These are phyloP conservation scores for Phialophora verrucosa DNA, from an alignment of 2,329 filamentous ascomycete species.

Conservation along the genomic window DNA sequence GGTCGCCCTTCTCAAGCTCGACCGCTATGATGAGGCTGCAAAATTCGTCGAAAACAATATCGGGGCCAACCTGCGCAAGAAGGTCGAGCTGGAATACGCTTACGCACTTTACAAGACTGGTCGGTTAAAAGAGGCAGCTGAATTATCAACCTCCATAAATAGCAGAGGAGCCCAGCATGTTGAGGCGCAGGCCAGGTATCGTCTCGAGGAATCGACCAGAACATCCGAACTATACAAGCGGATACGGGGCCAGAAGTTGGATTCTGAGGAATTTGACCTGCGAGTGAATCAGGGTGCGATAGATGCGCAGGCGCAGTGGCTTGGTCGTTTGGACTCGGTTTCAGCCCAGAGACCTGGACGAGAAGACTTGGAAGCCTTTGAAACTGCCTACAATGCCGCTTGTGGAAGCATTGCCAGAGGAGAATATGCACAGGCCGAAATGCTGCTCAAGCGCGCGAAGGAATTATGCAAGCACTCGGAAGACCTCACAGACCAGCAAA, in stretches of 20 bases:
- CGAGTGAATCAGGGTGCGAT: conserved; percentile 66
- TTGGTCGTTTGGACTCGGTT: conserved; percentile 57
- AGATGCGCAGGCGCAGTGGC: conserved; percentile 68
- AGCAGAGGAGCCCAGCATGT: conserved; percentile 63
- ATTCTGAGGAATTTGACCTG: conserved; percentile 64
- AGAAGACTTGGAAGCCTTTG: conserved; percentile 68
- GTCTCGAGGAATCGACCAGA: conserved; percentile 64
- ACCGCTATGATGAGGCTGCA: conserved; percentile 67
- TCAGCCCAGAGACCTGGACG: conserved; percentile 60
- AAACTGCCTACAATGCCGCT: conserved; percentile 69
- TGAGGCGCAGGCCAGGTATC: conserved; percentile 67
- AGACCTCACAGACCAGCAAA: conserved; percentile 65
- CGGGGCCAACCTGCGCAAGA: conserved; percentile 60
- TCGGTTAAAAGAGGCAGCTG: conserved; percentile 59
- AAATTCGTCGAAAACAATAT: conserved; percentile 60
- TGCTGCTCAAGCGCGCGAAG: conserved; percentile 65
- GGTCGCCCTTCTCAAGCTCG: conserved; percentile 66
- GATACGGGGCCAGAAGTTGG: conserved; percentile 50
- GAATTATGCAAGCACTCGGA: conserved; percentile 65
- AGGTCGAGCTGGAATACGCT: conserved; percentile 64
- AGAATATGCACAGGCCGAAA: conserved; percentile 62
- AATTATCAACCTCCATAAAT: conserved; percentile 52
- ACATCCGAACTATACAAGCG: conserved; percentile 61
- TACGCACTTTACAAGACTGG: conserved; percentile 69
- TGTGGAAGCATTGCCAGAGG: conserved; percentile 67